Base-by-base conservation (phyloP, 805 yeast genomes). In the Clavispora vitiphila region DNA sequence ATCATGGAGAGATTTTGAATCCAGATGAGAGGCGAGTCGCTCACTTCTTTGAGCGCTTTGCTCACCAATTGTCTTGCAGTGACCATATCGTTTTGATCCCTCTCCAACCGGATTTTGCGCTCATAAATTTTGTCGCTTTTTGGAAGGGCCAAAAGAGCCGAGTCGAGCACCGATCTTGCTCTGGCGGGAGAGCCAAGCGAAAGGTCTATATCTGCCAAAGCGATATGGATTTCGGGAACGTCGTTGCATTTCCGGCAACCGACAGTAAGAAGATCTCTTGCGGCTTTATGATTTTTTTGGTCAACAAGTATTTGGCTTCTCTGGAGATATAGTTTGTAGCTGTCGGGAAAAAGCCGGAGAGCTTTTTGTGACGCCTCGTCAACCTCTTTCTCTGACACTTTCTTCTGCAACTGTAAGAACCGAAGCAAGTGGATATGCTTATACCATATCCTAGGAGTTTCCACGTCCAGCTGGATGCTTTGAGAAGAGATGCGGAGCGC, bases 161-260 rank as follows among this genome's bases (percentile, higher is more conserved):
- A 64, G 50, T 88, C 96, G 18, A 89, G 61, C 1, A 75, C 67
- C 0, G 96, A 80, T 45, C 96, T 74, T 0, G 95, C 88, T 43
- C 77, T 69, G 3, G 81, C 72, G 1, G 68, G 44, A 2, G 71
- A 66, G 1, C 67, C 67, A 9, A 72, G 51, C 1, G 56, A 46
- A 1, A 48, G 37, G 45, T 80, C 84, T 2, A 77, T 40, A 3
- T 56, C 49, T 0, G 88, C 68, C 7, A 79, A 54, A 5, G 63
- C 45, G 2, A 77, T 57, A 90, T 95, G 86, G 8, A 89, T 45
- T 2, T 56, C 43, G 0, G 68, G 56, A 4, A 65, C 62, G 0
- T 60, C 35, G 0, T 83, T 77, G 37, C 81, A 64, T 1, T 49
- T 53, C 41, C 72, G 69, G 0, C 77, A 72, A 0, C 84, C 95